These are phyloP conservation scores for Candida tallmaniae DNA, from an alignment of 805 yeast genomes.

Conservation along the genomic window DNA sequence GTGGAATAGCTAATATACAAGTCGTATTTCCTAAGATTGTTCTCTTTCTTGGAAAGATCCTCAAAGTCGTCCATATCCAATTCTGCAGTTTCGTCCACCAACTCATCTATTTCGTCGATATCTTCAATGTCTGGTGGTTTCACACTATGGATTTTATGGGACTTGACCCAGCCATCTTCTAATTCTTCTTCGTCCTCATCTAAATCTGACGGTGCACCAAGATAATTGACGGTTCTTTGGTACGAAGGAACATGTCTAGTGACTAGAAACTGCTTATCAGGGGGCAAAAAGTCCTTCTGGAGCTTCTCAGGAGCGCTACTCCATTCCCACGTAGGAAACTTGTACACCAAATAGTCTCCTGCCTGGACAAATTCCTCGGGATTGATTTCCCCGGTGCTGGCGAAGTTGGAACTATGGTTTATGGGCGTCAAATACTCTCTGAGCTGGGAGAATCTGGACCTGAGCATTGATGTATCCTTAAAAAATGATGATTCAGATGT, in stretches of 20 bases:
- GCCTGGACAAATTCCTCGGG: constrained; percentile 95
- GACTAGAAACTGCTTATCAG: constrained; percentile 80
- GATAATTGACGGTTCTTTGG: constrained; percentile 58
- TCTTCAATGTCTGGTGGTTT: constrained; percentile 19
- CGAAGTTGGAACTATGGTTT: constrained; percentile 79
- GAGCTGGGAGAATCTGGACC: constrained; percentile 77
- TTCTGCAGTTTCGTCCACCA: constrained; percentile 42
- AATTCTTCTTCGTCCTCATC: constrained; percentile 34
- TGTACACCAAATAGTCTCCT: constrained; percentile 86
- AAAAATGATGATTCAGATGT: too few species aligned
- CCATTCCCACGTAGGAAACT: constrained; percentile 99
- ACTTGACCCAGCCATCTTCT: constrained; percentile 60
- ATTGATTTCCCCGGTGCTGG: constrained; percentile 83
- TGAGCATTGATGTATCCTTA: constrained; percentile 31
- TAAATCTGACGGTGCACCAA: constrained; percentile 38
- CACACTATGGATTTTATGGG: constrained; percentile 36
- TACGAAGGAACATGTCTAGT: constrained; percentile 87
- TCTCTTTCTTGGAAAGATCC: constrained; percentile 17
- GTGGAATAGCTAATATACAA: constrained; percentile 90
- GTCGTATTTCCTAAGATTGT: constrained; percentile 69
- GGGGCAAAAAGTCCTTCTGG: constrained; percentile 69
- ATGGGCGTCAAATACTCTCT: constrained; percentile 94
- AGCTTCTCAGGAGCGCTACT: constrained; percentile 28
- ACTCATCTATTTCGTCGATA: constrained; percentile 42
- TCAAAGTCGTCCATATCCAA: constrained; percentile 32